Evolutionary conservation across 2,329 filamentous ascomycete species (phyloP), one percentile per base, ranked within the genome.

Genomic region (Alternaria viburni): DNA sequence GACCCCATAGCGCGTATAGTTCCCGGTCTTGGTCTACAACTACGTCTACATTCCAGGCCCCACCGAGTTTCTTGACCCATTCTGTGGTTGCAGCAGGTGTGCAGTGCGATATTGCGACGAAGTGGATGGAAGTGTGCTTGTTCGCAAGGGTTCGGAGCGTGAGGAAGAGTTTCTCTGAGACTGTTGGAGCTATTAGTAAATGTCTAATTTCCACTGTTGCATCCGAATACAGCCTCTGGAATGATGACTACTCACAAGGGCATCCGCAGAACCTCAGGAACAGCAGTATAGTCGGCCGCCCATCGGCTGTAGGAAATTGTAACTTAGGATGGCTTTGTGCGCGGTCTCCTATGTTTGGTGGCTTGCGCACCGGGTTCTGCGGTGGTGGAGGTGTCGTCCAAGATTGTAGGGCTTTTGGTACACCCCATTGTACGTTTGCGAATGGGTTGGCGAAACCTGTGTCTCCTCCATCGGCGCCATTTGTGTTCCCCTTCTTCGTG

Each of bases 41-140:
- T 3, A 89, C 75, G 65, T 86, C 81, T 28, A 89, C 82, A 73
- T 82, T 83, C 85, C 87, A 87, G 13, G 85, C 80, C 62, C 87
- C 87, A 73, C 87, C 87, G 12, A 89, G 75, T 17, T 87, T 80
- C 66, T 86, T 84, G 49, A 88, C 70, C 87, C 87, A 89, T 66
- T 85, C 86, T 41, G 81, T 76, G 1, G 87, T 89, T 28, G 87
- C 86, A 21, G 82, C 79, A 5, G 81, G 76, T 9, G 87, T 88
- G 43, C 87, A 85, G 78, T 89, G 87, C 23, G 87, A 89, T 54
- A 89, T 81, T 66, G 87, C 87, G 59, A 89, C 81, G 79, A 86
- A 89, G 61, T 82, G 82, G 11, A 89, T 79, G 45, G 79, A 78
- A 55, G 83, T 79, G 68, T 87, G 81, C 54, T 83, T 84, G 75